phyloP scores from a whole-genome alignment of 1,139 yeast species.

The Yamadazyma atlantica region DNA sequence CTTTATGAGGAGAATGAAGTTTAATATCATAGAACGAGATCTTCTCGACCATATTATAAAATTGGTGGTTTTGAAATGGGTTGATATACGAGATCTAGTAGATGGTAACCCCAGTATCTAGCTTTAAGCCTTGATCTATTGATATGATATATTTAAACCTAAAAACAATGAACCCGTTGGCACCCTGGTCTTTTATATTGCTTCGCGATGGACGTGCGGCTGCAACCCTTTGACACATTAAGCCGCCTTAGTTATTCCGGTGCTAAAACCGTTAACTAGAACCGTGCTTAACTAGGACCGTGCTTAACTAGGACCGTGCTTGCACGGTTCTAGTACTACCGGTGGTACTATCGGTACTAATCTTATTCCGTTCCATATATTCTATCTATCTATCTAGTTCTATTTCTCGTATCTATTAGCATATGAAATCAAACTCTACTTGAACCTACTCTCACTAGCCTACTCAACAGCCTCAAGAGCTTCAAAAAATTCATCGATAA shows the following conservation, averaged over 20 bases:
- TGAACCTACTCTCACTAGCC: not conserved
- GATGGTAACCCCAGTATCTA: too few relatives aligned
- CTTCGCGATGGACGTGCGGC: not conserved
- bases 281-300: too few relatives aligned
- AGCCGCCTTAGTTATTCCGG: not conserved
- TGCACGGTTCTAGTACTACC: too few relatives aligned
- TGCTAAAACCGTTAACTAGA: too few relatives aligned
- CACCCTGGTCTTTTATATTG: too few relatives aligned
- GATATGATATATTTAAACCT: too few relatives aligned
- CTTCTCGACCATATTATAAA: conserved; percentile 75
- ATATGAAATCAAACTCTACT: not conserved
- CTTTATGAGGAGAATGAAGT: conserved; percentile 52
- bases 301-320: too few relatives aligned
- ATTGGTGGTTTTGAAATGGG: too few relatives aligned
- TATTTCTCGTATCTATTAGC: not conserved
- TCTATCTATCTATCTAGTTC: not conserved
- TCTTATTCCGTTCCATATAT: not conserved
- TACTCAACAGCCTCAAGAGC: conserved; percentile 37
- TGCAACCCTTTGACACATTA: not conserved
- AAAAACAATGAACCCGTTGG: too few relatives aligned
- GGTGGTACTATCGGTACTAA: too few relatives aligned
- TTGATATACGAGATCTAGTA: too few relatives aligned
- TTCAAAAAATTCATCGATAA: conserved; percentile 60
- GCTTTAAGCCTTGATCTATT: too few relatives aligned
- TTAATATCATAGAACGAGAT: conserved; percentile 44